Base-by-base conservation (phyloP, 176 grass and related monocot genomes). In the Dendrocalamus sinicus region DNA sequence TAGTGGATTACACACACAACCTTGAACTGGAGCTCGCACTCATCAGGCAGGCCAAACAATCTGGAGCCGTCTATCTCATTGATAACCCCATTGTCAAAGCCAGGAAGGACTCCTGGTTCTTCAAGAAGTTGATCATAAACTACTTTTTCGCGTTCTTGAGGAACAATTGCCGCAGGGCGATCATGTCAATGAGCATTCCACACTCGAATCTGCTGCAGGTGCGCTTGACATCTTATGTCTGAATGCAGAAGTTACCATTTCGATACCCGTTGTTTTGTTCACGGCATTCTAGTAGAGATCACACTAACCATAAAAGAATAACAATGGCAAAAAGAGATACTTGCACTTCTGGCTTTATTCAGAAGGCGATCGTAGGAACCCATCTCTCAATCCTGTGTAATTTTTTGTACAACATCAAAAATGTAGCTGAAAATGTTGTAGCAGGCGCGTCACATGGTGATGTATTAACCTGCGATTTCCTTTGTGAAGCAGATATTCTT, bases 111-210 rank as follows among this genome's bases (percentile, higher is more conserved):
- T 95, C 93, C 0, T 95, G 96, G 93, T 98, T 98, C 76, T 89
- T 94, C 77, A 98, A 95, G 84, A 98, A 98, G 70, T 50, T 98
- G 84, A 89, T 90, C 86, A 95, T 98, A 90, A 98, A 98, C 89
- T 98, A 98, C 68, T 92, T 98, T 7, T 95, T 89, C 7, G 84
- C 93, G 2, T 95, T 98, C 83, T 70, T 98, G 88, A 98, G 91
- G 70, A 95, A 78, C 54, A 98, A 98, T 20, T 95, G 96, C 78
- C 86, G 90, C 74, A 89, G 91, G 64, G 93, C 91, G 4, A 89
- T 95, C 26, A 80, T 92, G 78, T 86, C 88, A 1, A 80, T 95
- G 80, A 95, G 86, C 70, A 90, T 98, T 73, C 93, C 96, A 0
- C 96, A 94, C 43, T 85, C 89, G 35, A 93, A 94, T 78, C 76